Conservation (phyloP, 225 moss, liverwort and hornwort genomes). For the Straminergon stramineum region DNA sequence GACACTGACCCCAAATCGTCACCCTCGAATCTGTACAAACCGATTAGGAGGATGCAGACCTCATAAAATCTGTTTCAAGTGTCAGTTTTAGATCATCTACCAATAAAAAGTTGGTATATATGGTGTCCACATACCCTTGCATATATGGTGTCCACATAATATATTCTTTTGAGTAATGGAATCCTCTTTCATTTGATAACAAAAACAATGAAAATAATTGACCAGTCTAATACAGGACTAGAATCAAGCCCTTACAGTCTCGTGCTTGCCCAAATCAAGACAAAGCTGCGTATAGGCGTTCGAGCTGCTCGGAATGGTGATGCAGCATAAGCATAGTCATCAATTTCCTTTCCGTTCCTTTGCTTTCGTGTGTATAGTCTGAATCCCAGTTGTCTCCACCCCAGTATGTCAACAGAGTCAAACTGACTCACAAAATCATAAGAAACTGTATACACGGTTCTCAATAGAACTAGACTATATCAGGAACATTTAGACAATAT, state of each 20-base stretch:
- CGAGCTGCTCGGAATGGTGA: conserved; percentile 29
- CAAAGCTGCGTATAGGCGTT: conserved; percentile 9
- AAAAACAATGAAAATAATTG: neutral
- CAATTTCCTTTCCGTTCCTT: neutral
- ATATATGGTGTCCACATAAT: neutral
- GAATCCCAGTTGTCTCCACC: neutral
- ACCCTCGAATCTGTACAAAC: neutral
- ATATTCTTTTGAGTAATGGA: neutral
- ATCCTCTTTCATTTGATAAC: neutral
- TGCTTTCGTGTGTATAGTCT: conserved; percentile 4
- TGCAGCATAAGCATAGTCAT: neutral
- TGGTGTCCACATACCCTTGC: neutral
- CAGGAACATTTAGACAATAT: neutral
- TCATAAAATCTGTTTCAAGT: neutral
- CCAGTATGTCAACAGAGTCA: neutral
- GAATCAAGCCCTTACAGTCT: conserved; percentile 15
- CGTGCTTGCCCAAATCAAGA: conserved; percentile 24
- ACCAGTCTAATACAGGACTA: neutral
- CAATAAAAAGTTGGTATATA: neutral
- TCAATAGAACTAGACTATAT: neutral
- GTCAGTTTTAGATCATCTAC: neutral
- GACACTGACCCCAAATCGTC: neutral
- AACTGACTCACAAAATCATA: neutral
- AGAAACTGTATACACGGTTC: neutral
- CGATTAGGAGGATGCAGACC: neutral